Evolutionary conservation across 345 rosid genomes (phyloP).

Genomic region (Aethionema arabicum): DNA sequence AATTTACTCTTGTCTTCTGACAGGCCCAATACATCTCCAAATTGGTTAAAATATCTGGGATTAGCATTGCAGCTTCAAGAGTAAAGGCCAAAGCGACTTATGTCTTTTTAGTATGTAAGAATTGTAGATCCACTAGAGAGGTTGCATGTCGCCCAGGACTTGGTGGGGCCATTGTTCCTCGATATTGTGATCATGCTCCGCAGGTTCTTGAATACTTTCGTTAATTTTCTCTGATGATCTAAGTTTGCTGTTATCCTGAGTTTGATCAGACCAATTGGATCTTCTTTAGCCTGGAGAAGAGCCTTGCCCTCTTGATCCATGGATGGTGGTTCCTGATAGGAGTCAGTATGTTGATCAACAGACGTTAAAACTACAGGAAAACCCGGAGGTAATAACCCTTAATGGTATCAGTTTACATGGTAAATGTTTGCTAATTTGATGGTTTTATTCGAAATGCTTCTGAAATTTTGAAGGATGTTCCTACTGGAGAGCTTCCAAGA

Average conservation of each 20-base stretch:
- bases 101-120: constrained; percentile 82
- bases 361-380: constrained; percentile 91
- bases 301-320: constrained; percentile 93
- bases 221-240: background rate
- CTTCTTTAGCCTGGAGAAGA: constrained; percentile 79
- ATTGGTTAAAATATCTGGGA: constrained; percentile 84
- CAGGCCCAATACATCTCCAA: constrained; percentile 90
- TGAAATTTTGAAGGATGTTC: constrained; percentile 68
- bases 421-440: constrained; percentile 5
- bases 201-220: constrained; percentile 53
- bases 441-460: constrained; percentile 10
- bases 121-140: constrained; percentile 66
- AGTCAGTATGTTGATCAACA: constrained; percentile 97
- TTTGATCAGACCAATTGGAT: constrained; percentile 9
- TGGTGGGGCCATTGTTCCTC: constrained; percentile 95
- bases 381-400: constrained; percentile 69
- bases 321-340: constrained; percentile 93
- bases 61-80: constrained; percentile 92
- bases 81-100: constrained; percentile 93
- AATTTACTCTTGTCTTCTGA: background rate
- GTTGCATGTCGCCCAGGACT: constrained; percentile 95
- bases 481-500: constrained; percentile 99
- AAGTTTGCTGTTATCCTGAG: background rate
- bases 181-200: constrained; percentile 85
- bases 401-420: background rate